These are phyloP conservation scores for Monosporascus sp. DNA, from an alignment of 2,329 filamentous ascomycete genomes.

Conservation along the genomic window DNA sequence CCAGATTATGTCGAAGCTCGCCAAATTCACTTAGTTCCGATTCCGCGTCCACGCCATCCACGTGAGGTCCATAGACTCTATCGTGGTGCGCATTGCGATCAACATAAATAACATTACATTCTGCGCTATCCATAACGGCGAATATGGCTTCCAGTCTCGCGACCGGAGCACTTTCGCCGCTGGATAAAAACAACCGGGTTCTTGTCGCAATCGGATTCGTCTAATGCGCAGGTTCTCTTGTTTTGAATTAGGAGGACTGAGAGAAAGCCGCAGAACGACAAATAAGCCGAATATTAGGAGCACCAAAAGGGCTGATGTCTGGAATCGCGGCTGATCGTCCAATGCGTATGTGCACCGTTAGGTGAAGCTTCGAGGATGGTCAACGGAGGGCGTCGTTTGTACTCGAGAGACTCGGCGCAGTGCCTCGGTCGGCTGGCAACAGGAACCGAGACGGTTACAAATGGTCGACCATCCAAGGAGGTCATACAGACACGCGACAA, in stretches of 20 bases:
- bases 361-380: not conserved
- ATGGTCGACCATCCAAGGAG: not conserved
- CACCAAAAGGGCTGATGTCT: not conserved
- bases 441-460: not conserved
- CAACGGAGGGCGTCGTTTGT: not conserved
- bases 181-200: constrained; percentile 11
- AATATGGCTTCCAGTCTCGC: constrained; percentile 53
- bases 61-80: constrained; percentile 31
- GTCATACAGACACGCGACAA: not conserved
- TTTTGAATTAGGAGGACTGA: not conserved
- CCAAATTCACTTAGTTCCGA: constrained; percentile 24
- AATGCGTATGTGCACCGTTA: not conserved
- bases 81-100: constrained; percentile 47
- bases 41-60: constrained; percentile 27
- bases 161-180: constrained; percentile 53
- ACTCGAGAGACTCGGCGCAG: not conserved
- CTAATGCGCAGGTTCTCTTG: not conserved
- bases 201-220: constrained; percentile 16
- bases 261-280: not conserved
- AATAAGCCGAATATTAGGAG: not conserved
- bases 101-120: constrained; percentile 56
- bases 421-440: not conserved
- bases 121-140: constrained; percentile 52
- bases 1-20: constrained; percentile 40
- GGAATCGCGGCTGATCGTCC: not conserved